Conservation (phyloP, 129 eudicot genomes). For the Arctium lappa region DNA sequence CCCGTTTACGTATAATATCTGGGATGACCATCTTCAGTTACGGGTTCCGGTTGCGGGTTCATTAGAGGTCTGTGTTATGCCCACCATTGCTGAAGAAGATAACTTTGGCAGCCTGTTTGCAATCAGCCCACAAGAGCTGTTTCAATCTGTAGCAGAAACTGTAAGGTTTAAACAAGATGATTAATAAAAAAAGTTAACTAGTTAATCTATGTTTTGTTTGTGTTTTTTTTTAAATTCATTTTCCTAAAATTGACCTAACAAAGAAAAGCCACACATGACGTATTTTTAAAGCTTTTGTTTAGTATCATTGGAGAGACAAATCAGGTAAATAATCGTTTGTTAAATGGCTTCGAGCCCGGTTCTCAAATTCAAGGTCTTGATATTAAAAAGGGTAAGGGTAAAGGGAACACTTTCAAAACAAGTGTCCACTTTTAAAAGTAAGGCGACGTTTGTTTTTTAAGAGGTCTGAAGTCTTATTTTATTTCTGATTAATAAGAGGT, state of each 20-base stretch:
- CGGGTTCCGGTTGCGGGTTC: constrained; percentile 14
- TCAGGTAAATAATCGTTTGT: too few species aligned
- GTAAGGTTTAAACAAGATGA: constrained; percentile 50
- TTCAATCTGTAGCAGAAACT: constrained; percentile 33
- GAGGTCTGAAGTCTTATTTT: too few species aligned
- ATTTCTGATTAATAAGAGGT: too few species aligned
- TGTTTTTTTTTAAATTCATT: not conserved
- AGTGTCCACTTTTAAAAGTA: too few species aligned
- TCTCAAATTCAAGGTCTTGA: too few species aligned
- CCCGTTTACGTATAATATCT: constrained; percentile 56
- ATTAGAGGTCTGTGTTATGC: constrained; percentile 26
- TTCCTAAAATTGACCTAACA: not conserved
- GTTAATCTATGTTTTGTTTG: constrained; percentile 14
- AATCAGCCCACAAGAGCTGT: constrained; percentile 59
- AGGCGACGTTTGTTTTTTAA: too few species aligned
- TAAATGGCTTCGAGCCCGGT: too few species aligned
- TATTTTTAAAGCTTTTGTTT: too few species aligned
- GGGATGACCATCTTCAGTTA: constrained; percentile 77
- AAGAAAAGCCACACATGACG: too few species aligned
- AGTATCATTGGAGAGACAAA: too few species aligned
- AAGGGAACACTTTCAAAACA: too few species aligned
- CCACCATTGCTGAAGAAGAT: constrained; percentile 23
- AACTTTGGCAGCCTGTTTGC: constrained; percentile 70
- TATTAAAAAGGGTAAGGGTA: too few species aligned
- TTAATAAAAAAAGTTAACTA: constrained; percentile 46